phyloP scores from a whole-genome alignment of 192 early-diverging fungal genomes.

The Linnemannia schmuckeri region DNA sequence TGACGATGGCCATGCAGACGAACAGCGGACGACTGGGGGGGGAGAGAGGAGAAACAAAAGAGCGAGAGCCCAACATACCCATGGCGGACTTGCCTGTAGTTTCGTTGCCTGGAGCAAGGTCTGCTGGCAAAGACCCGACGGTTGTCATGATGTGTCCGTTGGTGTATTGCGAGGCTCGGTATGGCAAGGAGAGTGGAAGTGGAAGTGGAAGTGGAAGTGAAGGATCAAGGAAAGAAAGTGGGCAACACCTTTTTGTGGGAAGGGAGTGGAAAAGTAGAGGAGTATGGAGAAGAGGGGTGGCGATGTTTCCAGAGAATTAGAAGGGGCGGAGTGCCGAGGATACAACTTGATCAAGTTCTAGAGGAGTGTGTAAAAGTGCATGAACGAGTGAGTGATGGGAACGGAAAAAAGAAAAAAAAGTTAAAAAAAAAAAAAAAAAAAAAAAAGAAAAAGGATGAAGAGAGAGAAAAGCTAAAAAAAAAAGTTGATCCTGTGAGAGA shows the following conservation, averaged over 20 bases:
- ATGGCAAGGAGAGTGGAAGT: neutral
- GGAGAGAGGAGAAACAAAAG: neutral
- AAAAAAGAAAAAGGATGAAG: neutral
- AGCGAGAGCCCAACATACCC: conserved; percentile 18
- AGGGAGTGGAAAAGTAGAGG: neutral
- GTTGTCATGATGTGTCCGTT: conserved; percentile 18
- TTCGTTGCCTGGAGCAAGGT: conserved; percentile 39
- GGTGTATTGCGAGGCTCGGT: neutral
- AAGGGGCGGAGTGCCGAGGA: neutral
- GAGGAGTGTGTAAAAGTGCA: neutral
- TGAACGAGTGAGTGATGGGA: neutral
- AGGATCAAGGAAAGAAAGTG: neutral
- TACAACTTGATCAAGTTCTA: neutral
- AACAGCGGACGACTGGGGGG: neutral
- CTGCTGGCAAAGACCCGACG: conserved; percentile 26
- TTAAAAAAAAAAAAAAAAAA: neutral
- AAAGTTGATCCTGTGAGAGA: neutral
- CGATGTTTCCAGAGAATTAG: neutral
- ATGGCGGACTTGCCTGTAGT: conserved; percentile 18
- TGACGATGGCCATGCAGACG: neutral
- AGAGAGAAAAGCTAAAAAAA: neutral
- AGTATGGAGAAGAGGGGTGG: neutral
- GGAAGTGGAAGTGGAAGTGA: no score
- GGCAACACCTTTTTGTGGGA: neutral
- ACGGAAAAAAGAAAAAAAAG: neutral